Conservation (phyloP, 805 yeast species). For the Lachancea kluyveri region DNA sequence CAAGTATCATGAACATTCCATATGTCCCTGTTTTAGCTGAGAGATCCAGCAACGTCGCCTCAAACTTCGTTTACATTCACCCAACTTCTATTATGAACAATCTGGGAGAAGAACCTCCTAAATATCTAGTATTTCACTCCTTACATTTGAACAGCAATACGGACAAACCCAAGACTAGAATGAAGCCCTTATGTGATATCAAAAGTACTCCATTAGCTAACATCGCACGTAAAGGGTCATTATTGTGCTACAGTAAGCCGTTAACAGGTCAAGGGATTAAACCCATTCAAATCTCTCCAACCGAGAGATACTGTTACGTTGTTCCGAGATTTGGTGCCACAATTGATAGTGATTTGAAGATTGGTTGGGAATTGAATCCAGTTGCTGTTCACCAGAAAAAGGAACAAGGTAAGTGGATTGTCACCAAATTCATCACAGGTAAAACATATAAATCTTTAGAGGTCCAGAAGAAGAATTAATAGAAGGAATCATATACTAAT, state of each 20-base stretch:
- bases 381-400: conserved; percentile 70
- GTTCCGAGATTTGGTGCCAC: conserved; percentile 86
- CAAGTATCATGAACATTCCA: conserved; percentile 55
- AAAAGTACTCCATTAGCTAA: conserved; percentile 70
- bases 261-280: conserved; percentile 79
- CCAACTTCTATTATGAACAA: conserved; percentile 61
- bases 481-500: too few relatives aligned
- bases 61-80: conserved; percentile 65
- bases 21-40: conserved; percentile 49
- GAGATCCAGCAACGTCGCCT: conserved; percentile 37
- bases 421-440: conserved; percentile 28
- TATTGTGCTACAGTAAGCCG: conserved; percentile 84
- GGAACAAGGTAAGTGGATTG: conserved; percentile 60
- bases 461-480: conserved; percentile 1
- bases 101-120: conserved; percentile 67
- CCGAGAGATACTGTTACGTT: conserved; percentile 80
- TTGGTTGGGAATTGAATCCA: conserved; percentile 89
- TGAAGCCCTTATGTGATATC: conserved; percentile 73
- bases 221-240: conserved; percentile 63
- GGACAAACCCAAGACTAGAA: conserved; percentile 46
- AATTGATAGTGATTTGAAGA: conserved; percentile 66
- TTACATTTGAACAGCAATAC: conserved; percentile 50
- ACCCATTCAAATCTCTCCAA: conserved; percentile 58
- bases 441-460: conserved; percentile 18
- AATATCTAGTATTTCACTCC: conserved; percentile 66